Conservation (phyloP, 2,329 filamentous ascomycete genomes). For the Neonectria hederae region DNA sequence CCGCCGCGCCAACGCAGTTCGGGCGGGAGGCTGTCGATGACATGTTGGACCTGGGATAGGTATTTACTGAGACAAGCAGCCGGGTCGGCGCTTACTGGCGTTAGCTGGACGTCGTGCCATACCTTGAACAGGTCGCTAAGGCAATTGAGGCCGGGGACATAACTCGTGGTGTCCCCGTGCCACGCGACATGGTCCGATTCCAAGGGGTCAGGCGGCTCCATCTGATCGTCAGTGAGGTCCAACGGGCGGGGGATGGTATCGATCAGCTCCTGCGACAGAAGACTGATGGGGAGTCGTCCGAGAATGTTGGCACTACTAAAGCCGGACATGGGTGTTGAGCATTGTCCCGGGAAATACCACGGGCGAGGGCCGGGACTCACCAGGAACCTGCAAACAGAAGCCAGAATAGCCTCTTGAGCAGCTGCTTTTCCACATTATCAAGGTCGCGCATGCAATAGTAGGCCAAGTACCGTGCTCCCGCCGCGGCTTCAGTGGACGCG, state of each 20-base stretch:
- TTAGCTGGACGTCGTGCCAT: constrained; percentile 45
- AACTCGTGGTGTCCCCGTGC: constrained; percentile 46
- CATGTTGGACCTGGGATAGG: constrained; percentile 39
- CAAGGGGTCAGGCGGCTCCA: constrained; percentile 33
- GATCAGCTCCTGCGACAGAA: constrained; percentile 38
- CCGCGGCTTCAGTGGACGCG: constrained; percentile 39
- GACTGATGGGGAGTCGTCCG: constrained; percentile 39
- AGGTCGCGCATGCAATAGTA: constrained; percentile 40
- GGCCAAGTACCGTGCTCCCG: constrained; percentile 44
- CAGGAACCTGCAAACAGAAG: constrained; percentile 44
- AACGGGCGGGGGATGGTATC: constrained; percentile 38
- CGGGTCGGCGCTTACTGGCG: constrained; percentile 17
- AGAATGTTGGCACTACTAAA: constrained; percentile 44
- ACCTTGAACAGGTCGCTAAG: constrained; percentile 47
- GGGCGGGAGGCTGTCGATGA: constrained; percentile 46
- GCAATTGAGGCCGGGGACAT: constrained; percentile 47
- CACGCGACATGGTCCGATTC: constrained; percentile 32
- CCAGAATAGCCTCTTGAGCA: constrained; percentile 48
- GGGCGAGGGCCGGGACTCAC: constrained; percentile 27
- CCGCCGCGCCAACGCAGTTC: constrained; percentile 50
- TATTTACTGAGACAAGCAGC: constrained; percentile 16
- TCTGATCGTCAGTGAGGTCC: constrained; percentile 43
- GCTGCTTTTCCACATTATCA: constrained; percentile 42
- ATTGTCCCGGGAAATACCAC: background rate
- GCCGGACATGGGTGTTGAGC: background rate